A percentile compares a stretch with the other conserved stretches of the same genome.
These are phyloP conservation scores for Sungouiella thailandica DNA, from an alignment of 805 yeast species.

Conservation along the genomic window DNA sequence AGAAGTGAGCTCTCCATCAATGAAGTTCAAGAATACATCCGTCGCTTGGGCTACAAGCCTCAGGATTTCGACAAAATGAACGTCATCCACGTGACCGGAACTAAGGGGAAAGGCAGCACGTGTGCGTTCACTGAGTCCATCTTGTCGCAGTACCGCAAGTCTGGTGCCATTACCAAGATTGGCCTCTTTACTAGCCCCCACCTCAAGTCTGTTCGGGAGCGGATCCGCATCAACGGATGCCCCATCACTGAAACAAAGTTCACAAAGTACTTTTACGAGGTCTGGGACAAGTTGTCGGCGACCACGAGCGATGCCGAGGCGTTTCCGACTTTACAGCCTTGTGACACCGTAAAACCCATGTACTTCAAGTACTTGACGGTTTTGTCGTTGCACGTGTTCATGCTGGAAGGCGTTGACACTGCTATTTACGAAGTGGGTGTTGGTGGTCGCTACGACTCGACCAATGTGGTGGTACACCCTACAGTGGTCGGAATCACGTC, in stretches of 20 bases:
- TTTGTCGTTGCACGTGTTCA: constrained; percentile 84
- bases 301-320: constrained; percentile 48
- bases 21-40: constrained; percentile 58
- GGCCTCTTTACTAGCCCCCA: constrained; percentile 98
- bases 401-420: constrained; percentile 84
- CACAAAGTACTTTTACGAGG: constrained; percentile 87
- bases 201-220: constrained; percentile 84
- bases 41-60: constrained; percentile 42
- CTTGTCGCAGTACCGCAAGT: constrained; percentile 51
- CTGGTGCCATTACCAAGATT: constrained; percentile 47
- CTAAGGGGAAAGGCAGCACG: constrained; percentile 97
- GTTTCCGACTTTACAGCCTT: constrained; percentile 67
- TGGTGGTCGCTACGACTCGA: constrained; percentile 97
- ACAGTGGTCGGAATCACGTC: constrained; percentile 81
- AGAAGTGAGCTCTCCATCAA: constrained; percentile 63
- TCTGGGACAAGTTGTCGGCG: constrained; percentile 74
- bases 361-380: constrained; percentile 89
- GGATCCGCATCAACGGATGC: constrained; percentile 80
- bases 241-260: constrained; percentile 78
- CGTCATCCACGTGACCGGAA: constrained; percentile 90
- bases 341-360: constrained; percentile 74
- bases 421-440: constrained; percentile 98
- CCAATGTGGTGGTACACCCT: constrained; percentile 78
- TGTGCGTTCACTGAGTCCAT: constrained; percentile 91
- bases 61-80: constrained; percentile 69